Evolutionary conservation across 306 rosid genomes (phyloP).

Genomic region (Sphenostylis stenocarpa): DNA sequence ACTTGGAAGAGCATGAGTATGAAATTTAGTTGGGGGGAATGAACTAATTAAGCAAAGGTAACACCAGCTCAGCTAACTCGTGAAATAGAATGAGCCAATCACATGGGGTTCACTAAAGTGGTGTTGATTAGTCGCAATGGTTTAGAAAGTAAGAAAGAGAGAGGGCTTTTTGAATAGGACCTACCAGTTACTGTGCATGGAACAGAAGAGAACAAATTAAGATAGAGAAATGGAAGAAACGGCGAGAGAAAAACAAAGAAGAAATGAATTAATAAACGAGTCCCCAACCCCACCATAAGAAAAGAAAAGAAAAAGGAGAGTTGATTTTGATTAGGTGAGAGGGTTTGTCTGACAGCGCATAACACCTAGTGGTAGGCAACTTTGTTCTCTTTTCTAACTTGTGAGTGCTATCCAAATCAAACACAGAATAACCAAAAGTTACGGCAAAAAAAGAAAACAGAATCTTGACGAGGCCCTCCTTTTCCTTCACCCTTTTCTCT

Average conservation of each 20-base stretch:
- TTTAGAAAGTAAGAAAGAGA: conserved; percentile 46
- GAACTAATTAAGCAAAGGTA: background rate
- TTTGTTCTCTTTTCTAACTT: conserved; percentile 43
- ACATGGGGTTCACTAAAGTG: conserved; percentile 22
- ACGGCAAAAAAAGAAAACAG: conserved; percentile 40
- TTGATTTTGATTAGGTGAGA: conserved; percentile 41
- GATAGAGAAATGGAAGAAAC: conserved; percentile 29
- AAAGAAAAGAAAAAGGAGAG: background rate
- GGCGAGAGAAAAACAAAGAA: conserved; percentile 34
- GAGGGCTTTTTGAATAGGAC: conserved; percentile 42
- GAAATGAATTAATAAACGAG: conserved; percentile 21
- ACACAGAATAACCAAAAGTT: conserved; percentile 32
- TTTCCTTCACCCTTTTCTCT: conserved; percentile 14
- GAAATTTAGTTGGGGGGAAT: background rate
- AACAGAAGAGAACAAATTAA: conserved; percentile 25
- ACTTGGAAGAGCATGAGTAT: background rate
- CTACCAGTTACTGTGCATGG: conserved; percentile 26
- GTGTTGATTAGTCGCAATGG: conserved; percentile 30
- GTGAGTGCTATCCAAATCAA: conserved; percentile 50
- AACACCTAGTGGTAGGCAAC: conserved; percentile 68
- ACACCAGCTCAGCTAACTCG: background rate
- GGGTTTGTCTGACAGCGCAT: conserved; percentile 52
- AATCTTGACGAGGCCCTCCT: conserved; percentile 34
- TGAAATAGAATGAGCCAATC: conserved; percentile 22
- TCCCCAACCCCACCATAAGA: background rate